Conservation (phyloP, 2,329 filamentous ascomycete species). For the Knufia fluminis region DNA sequence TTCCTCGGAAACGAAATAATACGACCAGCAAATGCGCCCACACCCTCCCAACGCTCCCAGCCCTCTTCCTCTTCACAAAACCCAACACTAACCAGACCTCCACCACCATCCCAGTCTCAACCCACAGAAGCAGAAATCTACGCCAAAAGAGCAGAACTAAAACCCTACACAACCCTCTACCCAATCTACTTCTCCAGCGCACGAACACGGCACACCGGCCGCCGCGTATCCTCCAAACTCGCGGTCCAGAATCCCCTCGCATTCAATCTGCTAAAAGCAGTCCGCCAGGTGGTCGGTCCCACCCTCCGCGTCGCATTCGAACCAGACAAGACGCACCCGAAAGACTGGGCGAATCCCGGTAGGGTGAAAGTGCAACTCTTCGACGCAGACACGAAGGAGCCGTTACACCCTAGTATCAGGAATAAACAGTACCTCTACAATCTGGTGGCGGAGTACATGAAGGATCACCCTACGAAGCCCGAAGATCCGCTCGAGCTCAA, state of each 20-base stretch:
- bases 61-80: slow-evolving; percentile 21
- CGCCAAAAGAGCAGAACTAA: slow-evolving; percentile 50
- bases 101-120: slow-evolving; percentile 34
- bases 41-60: slow-evolving; percentile 20
- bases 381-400: slow-evolving; percentile 43
- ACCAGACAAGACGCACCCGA: slow-evolving; percentile 83
- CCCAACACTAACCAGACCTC: slow-evolving; percentile 39
- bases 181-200: slow-evolving; percentile 81
- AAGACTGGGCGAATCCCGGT: slow-evolving; percentile 96
- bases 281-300: slow-evolving; percentile 42
- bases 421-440: slow-evolving; percentile 84
- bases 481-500: slow-evolving; percentile 60
- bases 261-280: slow-evolving; percentile 80
- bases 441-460: slow-evolving; percentile 67
- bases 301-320: slow-evolving; percentile 60
- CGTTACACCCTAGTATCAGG: slow-evolving; percentile 46
- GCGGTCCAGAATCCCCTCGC: slow-evolving; percentile 82
- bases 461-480: slow-evolving; percentile 67
- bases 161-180: slow-evolving; percentile 81
- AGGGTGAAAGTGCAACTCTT: slow-evolving; percentile 67
- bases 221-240: slow-evolving; percentile 62
- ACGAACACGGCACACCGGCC: slow-evolving; percentile 66
- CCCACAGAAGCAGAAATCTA: slow-evolving; percentile 31
- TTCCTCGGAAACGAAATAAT: slow-evolving; percentile 41
- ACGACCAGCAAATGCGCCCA: slow-evolving; percentile 27